These are phyloP conservation scores for Salinomyces thailandicus DNA, from an alignment of 2,329 filamentous ascomycete species.

Conservation along the genomic window DNA sequence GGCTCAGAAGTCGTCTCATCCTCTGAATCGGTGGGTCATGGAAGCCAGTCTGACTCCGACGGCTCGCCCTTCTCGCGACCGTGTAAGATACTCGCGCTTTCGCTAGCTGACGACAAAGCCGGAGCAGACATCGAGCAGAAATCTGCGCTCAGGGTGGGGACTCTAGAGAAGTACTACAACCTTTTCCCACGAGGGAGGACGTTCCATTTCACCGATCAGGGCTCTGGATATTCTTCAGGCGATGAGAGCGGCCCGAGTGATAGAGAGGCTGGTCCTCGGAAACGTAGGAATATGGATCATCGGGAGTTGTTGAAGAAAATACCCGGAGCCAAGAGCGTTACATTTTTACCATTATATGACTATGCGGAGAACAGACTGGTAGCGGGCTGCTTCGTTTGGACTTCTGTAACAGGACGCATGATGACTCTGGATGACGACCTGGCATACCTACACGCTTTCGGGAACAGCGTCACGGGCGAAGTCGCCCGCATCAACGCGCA, in stretches of 20 bases:
- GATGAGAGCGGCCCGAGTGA: slow-evolving; percentile 16
- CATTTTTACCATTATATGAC: slow-evolving; percentile 45
- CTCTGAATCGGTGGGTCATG: slow-evolving; percentile 1
- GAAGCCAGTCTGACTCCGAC: slow-evolving; percentile 14
- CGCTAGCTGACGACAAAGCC: slow-evolving; percentile 15
- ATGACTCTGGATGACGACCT: slow-evolving; percentile 22
- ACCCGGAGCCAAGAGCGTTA: slow-evolving; percentile 31
- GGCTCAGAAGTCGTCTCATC: slow-evolving; percentile 8
- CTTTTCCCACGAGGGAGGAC: slow-evolving; percentile 18
- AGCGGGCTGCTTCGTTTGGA: slow-evolving; percentile 39
- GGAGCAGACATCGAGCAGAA: slow-evolving; percentile 15
- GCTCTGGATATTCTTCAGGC: slow-evolving; percentile 13
- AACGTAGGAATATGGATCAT: slow-evolving; percentile 5
- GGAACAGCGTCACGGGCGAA: slow-evolving; percentile 29
- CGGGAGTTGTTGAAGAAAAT: slow-evolving; percentile 5
- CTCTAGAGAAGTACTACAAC: slow-evolving; percentile 20
- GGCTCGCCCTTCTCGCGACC: slow-evolving; percentile 7
- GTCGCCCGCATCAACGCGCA: slow-evolving; percentile 28
- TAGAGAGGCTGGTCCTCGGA: not conserved
- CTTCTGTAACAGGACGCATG: slow-evolving; percentile 29
- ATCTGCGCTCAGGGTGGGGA: slow-evolving; percentile 14
- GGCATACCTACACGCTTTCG: slow-evolving; percentile 28
- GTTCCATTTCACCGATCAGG: slow-evolving; percentile 20
- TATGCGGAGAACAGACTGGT: slow-evolving; percentile 30
- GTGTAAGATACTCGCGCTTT: slow-evolving; percentile 15